Conservation (phyloP, 192 early-diverging fungal genomes). For the Umbelopsis isabellina region DNA sequence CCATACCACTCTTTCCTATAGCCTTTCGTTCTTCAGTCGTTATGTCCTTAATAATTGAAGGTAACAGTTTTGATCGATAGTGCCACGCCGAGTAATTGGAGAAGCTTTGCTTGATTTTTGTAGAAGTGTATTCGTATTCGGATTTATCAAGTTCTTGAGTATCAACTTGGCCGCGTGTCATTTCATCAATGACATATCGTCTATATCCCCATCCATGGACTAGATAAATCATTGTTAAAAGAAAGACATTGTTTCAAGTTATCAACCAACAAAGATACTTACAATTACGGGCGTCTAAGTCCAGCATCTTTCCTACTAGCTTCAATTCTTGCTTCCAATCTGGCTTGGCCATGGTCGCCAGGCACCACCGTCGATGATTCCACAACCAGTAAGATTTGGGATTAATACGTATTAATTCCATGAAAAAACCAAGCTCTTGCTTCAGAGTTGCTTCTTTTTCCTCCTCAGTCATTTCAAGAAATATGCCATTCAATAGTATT, state of each 20-base stretch:
- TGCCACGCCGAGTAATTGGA: conserved; percentile 99
- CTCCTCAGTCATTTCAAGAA: conserved; percentile 39
- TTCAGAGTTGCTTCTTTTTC: conserved; percentile 46
- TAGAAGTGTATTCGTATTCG: conserved; percentile 90
- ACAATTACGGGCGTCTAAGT: conserved; percentile 93
- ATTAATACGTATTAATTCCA: conserved; percentile 71
- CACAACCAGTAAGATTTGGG: conserved; percentile 99
- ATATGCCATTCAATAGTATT: conserved; percentile 60
- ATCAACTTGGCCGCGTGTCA: conserved; percentile 36
- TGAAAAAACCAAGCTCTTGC: conserved; percentile 77
- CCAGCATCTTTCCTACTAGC: conserved; percentile 78
- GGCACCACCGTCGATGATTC: conserved; percentile 94
- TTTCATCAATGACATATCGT: conserved; percentile 70
- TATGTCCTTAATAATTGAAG: conserved; percentile 48
- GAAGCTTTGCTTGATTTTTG: conserved; percentile 91
- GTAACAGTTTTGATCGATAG: conserved; percentile 84
- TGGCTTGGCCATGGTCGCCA: conserved; percentile 74
- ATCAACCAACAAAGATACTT: conserved; percentile 24
- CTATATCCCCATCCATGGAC: conserved; percentile 99
- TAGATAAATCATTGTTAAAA: conserved; percentile 30
- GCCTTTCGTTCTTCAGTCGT: conserved; percentile 45
- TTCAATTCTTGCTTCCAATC: conserved; percentile 80
- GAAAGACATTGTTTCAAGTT: not conserved
- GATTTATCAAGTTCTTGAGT: conserved; percentile 40
- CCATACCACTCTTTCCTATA: conserved; percentile 39